Conservation (phyloP, 2,329 filamentous ascomycete species). For the Helotiales sp. region DNA sequence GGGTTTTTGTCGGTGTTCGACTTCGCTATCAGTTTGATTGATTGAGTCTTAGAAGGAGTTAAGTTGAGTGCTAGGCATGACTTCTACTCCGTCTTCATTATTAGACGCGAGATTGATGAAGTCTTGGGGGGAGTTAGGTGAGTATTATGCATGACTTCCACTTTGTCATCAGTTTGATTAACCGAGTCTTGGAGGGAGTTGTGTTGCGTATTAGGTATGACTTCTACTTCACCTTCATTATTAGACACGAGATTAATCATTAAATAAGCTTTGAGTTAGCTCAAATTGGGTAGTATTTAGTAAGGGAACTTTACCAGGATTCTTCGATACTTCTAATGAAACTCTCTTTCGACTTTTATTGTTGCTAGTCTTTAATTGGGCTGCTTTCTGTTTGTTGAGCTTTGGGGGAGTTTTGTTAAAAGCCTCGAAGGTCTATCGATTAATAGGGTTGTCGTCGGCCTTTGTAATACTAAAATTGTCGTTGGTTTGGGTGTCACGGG, state of each 20-base stretch:
- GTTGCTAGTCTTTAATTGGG: not conserved
- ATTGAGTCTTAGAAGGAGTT: too few species aligned
- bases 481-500: not conserved
- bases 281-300: not conserved
- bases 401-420: too few species aligned
- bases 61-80: not conserved
- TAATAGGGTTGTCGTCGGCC: not conserved
- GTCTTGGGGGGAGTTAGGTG: too few species aligned
- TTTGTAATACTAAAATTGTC: not conserved
- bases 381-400: too few species aligned
- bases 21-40: too few species aligned
- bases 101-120: not conserved
- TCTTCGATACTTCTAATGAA: not conserved
- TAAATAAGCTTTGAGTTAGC: not conserved
- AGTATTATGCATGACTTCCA: too few species aligned
- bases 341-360: not conserved
- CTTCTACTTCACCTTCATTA: not conserved
- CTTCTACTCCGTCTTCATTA: not conserved
- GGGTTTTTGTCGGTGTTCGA: too few species aligned
- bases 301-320: not conserved
- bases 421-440: too few species aligned
- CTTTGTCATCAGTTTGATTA: too few species aligned
- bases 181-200: too few species aligned
- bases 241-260: not conserved
- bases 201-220: not conserved